Base-by-base conservation (phyloP, 129 eudicot genomes). In the Scalesia atractyloides region DNA sequence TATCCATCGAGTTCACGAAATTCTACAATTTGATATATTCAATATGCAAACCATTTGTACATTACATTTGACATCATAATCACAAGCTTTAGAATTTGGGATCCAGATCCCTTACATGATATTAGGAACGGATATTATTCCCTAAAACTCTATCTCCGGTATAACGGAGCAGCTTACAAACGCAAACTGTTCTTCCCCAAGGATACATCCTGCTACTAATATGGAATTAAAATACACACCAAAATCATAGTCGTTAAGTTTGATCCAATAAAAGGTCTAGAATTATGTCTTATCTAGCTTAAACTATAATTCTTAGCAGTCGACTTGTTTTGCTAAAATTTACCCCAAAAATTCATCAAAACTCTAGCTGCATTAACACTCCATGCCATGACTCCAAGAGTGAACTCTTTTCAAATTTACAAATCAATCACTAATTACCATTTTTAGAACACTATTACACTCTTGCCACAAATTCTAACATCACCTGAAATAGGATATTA, bases 341-440 rank as follows among this genome's bases (percentile, higher is more conserved):
- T 7, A 24, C 47, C 72, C 70, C 78, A 9, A 73, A 62, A 50
- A 49, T 9, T 34, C 39, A 24, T 51, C 33, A 56, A 58, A 39
- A 11, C 39, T 39, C 62, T 49, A 69, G 54, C 33, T 68, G 24
- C 71, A 77, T 36, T 49, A 36, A 39, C 51, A 77, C 48, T 60
- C 64, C 57, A 69, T 76, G 57, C 67, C 52, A 60, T 57, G 18
- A 57, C 5, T 13, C 56, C 10, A 65, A 53, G 33, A 30, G 26
- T 33, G 66, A 75, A 66, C 19, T 19, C 19, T 58, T 5, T 13
- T 7, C 4, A 4, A 54, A 24, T 61, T 48, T 69, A 64, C 64
- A 69, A 34, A 68, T 9, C 24, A 75, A 16, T 33, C 48, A 34
- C 13, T 12, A 15, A 8, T 48, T 22, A 69, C 64, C 64, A 59